Evolutionary conservation across 768 basidiomycete genomes (phyloP), one percentile per base, ranked within the genome.

Genomic region (Lenzites betulinus): DNA sequence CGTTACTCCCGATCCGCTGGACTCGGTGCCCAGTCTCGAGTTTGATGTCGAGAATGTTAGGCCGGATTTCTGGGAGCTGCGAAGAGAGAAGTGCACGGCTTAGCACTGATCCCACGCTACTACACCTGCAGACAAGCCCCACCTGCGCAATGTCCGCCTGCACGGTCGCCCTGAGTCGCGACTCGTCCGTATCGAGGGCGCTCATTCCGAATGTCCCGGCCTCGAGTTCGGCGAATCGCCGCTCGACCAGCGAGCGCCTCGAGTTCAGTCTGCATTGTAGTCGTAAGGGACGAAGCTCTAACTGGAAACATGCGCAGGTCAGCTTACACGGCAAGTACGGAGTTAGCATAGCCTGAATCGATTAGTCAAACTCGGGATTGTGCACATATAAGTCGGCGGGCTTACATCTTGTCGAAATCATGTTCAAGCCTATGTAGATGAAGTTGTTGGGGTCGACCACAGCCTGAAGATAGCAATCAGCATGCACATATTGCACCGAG

Each of bases 371-470:
- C 1, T 23, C 5, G 20, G 3, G 11, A 12, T 25, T 28, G 23
- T 7, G 23, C 6, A 33, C 18, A 28, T 16, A 13, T 22, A 1
- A 18, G 11, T 13, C 13, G 18, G 42, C 1, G 30, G n/a, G 41
- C 53, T 35, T 33, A 54, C 53, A 54, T 44, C 53, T 44, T n/a
- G 53, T 54, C 1, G 42, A 44, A n/a, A 54, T 42, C 53, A 54
- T 54, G 30, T 54, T 54, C 0, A 54, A n/a, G 0, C n/a, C 53
- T 2, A 54, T 30, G 7, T 54, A 54, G 11, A 54, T 54, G 11
- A 54, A 28, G 28, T 54, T 54, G 28, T 46, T 54, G 9, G 53
- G 53, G 7, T 23, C 30, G 0, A 54, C 53, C 12, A 54, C 30
- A 2, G 53, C 53, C 42, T 54, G 28, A n/a, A n/a, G n/a, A n/a